phyloP scores from a whole-genome alignment of 2,329 filamentous ascomycete species.

The Aureobasidium sp. region DNA sequence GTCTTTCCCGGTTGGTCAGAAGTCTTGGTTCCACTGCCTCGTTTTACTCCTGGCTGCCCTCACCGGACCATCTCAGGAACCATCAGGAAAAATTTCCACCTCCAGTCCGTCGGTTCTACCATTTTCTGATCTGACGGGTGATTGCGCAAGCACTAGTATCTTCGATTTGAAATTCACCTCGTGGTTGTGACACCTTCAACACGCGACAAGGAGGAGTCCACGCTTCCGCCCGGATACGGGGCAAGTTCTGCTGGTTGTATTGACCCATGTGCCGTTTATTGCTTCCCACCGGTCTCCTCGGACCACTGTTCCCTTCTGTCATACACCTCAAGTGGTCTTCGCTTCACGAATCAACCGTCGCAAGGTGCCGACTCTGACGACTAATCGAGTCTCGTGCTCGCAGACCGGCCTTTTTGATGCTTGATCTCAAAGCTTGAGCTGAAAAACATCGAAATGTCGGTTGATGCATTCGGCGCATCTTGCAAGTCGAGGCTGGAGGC shows the following conservation, averaged over 20 bases:
- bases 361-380: neutral
- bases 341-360: neutral
- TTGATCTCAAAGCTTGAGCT: neutral
- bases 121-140: neutral
- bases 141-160: neutral
- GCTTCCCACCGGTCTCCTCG: neutral
- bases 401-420: neutral
- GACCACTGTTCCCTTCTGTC: neutral
- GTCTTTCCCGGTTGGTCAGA: neutral
- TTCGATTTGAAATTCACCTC: too few relatives aligned
- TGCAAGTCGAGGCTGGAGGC: neutral
- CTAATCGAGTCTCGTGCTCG: neutral
- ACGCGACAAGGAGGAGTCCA: too few relatives aligned
- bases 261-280: neutral
- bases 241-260: neutral
- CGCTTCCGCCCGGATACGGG: neutral
- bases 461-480: neutral
- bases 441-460: neutral
- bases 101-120: neutral
- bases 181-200: too few relatives aligned
- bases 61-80: neutral
- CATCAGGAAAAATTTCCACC: neutral
- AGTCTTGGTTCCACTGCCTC: neutral
- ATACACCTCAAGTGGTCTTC: neutral
- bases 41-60: neutral